Evolutionary conservation across 192 early-diverging fungal genomes (phyloP), one percentile per base, ranked within the genome.

Genomic region (Backusella mclennaniae): DNA sequence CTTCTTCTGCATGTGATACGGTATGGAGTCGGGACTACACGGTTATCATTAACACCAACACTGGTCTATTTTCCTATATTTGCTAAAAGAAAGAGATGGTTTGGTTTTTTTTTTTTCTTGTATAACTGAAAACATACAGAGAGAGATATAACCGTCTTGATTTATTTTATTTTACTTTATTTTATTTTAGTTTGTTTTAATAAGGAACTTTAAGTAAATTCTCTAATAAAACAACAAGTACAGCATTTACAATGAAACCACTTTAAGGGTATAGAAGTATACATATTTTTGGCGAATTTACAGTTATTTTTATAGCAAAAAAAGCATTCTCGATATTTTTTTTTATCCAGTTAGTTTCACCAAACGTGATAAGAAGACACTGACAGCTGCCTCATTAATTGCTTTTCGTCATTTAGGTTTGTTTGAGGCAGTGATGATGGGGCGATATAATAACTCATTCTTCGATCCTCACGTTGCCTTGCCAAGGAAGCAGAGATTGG

Each of bases 301-400:
- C 56, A 63, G 56, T 63, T 56, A n/a, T 21, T 21, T 56, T 63
- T 63, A 26, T 29, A 29, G 9, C 0, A 12, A 26, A 26, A 53
- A 53, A 59, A 59, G 56, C 56, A 59, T 59, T 59, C 56, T 26
- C 56, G n/a, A 59, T 23, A 9, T 9, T 26, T 23, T 23, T 9
- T 26, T 59, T 59, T 59, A 21, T 59, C 53, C 46, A 49, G 17
- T 59, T 38, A 26, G 3, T 59, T 26, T 46, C 66, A 75, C 73
- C 73, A 75, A 17, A 75, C 73, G 14, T 75, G 73, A 31, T 75
- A 75, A 35, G 74, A 75, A 66, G 74, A 66, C 14, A 38, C 19
- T 31, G 74, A 75, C 74, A 56, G 42, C 11, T 66, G 63, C 41
- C 67, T 66, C 74, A 75, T 75, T 12, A 39, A 42, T 44, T 41